Base-by-base conservation (phyloP, 169 alveolate species). In the Babesia bigemina region DNA sequence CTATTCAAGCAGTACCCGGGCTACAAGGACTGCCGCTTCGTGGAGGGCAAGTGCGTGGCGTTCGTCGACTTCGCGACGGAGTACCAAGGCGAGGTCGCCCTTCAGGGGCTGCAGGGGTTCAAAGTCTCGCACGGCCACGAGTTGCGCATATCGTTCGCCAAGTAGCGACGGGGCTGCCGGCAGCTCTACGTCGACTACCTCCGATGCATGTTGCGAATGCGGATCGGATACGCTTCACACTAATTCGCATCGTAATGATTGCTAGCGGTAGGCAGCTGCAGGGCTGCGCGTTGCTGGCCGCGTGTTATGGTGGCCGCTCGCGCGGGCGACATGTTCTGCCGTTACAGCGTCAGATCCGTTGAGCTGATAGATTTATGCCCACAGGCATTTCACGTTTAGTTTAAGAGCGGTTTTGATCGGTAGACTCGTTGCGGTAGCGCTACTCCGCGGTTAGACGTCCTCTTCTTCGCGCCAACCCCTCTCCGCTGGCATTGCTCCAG, bases 1-100 rank as follows among this genome's bases (percentile, higher is more conserved):
- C 73, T 92, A 16, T 92, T 92, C 79, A 65, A 71, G 44, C 95
- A 92, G 84, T 92, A 92, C 77, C 94, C 94, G n/a, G 96, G 96
- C 6, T 87, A 73, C 85, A 77, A 61, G 67, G 94, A 86, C 79
- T 85, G 87, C 33, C 77, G 95, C 19, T 87, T 86, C 36, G 86
- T 92, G 22, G 94, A 89, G 49, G 95, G 94, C 8, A 78, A 94
- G 63, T 84, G 85, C 52, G 95, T 92, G 19, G 96, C 96, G 0
- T 92, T 92, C 66, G 86, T 92, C 42, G 96, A 92, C 58, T 92
- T 88, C 61, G 85, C 84, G 17, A 63, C 92, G 39, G 81, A 59
- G 24, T 76, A 87, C 16, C 87, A 75, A 45, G 96, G 94, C 19
- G 96, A 91, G 52, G 86, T 89, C 52, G 94, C 96, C 28, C 82